phyloP scores from a whole-genome alignment of 805 yeast species.

The Cyberlindnera euphorbiae region DNA sequence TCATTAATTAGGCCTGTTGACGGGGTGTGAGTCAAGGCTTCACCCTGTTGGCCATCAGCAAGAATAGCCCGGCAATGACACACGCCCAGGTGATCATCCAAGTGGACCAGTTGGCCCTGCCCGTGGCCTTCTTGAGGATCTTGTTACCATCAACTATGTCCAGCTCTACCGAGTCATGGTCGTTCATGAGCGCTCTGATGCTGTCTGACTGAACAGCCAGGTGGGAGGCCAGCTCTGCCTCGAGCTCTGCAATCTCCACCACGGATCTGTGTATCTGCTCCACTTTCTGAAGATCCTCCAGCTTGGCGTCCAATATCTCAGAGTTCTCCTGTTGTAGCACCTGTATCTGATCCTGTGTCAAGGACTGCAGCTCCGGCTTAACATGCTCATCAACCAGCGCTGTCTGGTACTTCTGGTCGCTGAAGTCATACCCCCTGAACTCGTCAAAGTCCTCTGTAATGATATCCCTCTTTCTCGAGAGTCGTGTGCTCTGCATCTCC shows the following conservation, averaged over 20 bases:
- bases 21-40: conserved; percentile 7
- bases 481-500: conserved; percentile 24
- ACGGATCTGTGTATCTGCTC: conserved; percentile 57
- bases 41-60: conserved; percentile 34
- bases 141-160: conserved; percentile 71
- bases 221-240: conserved; percentile 70
- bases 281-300: conserved; percentile 56
- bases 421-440: conserved; percentile 15
- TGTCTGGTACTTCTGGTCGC: conserved; percentile 15
- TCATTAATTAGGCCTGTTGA: too few species aligned
- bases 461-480: conserved; percentile 23
- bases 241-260: conserved; percentile 69
- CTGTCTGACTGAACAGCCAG: conserved; percentile 67
- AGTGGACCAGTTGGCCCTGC: conserved; percentile 57
- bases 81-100: conserved; percentile 52
- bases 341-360: conserved; percentile 50
- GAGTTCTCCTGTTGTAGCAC: conserved; percentile 56
- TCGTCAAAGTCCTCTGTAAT: conserved; percentile 16
- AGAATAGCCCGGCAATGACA: conserved; percentile 47
- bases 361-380: conserved; percentile 14
- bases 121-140: conserved; percentile 63
- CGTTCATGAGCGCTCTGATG: conserved; percentile 56
- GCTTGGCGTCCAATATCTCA: conserved; percentile 47
- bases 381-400: conserved; percentile 1
- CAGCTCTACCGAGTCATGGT: conserved; percentile 59